Percentiles rank a stretch among this genome's conserved stretches.
Conservation (phyloP, 441 rosid genomes). For the Croton laevigatus region DNA sequence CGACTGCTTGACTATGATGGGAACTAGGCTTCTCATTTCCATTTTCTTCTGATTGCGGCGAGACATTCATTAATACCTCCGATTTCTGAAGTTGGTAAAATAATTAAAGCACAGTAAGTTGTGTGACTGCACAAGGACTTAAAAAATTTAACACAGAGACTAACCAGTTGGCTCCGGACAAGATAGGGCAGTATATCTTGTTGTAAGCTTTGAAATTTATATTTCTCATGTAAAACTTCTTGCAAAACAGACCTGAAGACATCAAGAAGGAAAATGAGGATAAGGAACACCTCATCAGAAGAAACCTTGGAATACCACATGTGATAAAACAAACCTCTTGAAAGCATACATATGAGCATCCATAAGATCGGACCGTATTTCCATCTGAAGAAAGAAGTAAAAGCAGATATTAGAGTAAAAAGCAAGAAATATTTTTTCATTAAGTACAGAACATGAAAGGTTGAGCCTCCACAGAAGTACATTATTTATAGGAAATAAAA, state of each 20-base stretch:
- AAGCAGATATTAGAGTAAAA: conserved; percentile 17
- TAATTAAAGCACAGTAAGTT: neutral
- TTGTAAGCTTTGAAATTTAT: conserved; percentile 66
- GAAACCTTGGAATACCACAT: conserved; percentile 1
- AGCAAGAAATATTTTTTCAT: neutral
- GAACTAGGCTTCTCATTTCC: conserved; percentile 52
- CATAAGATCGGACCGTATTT: conserved; percentile 83
- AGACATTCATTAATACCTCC: conserved; percentile 45
- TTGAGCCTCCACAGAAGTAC: neutral
- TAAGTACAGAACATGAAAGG: neutral
- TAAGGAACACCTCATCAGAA: conserved; percentile 8
- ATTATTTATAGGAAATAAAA: neutral
- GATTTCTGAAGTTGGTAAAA: conserved; percentile 47
- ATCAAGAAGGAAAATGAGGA: conserved; percentile 15
- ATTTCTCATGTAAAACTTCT: conserved; percentile 66
- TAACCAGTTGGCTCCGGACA: conserved; percentile 90
- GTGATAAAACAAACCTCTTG: conserved; percentile 59
- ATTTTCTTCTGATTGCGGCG: conserved; percentile 61
- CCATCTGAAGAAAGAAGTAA: conserved; percentile 57
- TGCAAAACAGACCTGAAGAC: conserved; percentile 66
- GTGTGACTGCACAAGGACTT: neutral
- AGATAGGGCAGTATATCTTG: conserved; percentile 90
- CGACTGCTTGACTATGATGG: conserved; percentile 46
- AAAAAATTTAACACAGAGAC: conserved; percentile 26
- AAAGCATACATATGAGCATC: conserved; percentile 96